phyloP scores from a whole-genome alignment of 306 rosid species.

The Rosa multiflora region DNA sequence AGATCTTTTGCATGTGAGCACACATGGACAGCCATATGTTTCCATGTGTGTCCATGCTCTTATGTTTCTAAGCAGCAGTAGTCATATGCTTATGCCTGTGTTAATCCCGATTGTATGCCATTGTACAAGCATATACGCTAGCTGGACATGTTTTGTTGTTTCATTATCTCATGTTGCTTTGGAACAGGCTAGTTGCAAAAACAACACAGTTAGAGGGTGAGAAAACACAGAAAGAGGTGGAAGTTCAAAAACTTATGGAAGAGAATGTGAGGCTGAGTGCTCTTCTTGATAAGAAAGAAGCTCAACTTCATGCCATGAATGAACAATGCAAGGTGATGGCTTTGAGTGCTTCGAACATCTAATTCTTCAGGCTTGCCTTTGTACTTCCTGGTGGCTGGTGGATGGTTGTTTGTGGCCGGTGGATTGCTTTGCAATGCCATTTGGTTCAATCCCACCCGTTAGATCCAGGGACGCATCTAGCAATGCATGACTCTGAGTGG shows the following conservation, averaged over 20 bases:
- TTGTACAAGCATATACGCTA: neutral
- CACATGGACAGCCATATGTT: neutral
- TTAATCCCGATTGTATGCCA: neutral
- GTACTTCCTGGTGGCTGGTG: conserved; percentile 12
- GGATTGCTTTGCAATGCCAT: conserved; percentile 17
- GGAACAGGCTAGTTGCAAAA: conserved; percentile 81
- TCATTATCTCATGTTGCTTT: conserved; percentile 22
- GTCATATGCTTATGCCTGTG: neutral
- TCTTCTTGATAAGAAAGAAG: conserved; percentile 98
- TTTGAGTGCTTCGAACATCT: conserved; percentile 79
- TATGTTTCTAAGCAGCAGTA: neutral
- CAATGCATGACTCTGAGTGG: conserved; percentile 25
- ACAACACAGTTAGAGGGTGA: conserved; percentile 96
- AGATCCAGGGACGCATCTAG: conserved; percentile 14
- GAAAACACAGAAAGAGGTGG: conserved; percentile 90
- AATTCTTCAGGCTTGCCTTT: conserved; percentile 8
- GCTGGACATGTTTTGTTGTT: conserved; percentile 4
- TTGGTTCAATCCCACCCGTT: conserved; percentile 22
- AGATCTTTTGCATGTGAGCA: neutral
- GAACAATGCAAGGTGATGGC: conserved; percentile 99
- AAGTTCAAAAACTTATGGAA: conserved; percentile 96
- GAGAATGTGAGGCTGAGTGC: conserved; percentile 89
- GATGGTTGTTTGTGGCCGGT: conserved; percentile 6
- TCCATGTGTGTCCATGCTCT: neutral
- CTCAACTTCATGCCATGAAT: conserved; percentile 91